These are phyloP conservation scores for Theobroma cacao DNA, from an alignment of 345 rosid genomes.

Conservation along the genomic window DNA sequence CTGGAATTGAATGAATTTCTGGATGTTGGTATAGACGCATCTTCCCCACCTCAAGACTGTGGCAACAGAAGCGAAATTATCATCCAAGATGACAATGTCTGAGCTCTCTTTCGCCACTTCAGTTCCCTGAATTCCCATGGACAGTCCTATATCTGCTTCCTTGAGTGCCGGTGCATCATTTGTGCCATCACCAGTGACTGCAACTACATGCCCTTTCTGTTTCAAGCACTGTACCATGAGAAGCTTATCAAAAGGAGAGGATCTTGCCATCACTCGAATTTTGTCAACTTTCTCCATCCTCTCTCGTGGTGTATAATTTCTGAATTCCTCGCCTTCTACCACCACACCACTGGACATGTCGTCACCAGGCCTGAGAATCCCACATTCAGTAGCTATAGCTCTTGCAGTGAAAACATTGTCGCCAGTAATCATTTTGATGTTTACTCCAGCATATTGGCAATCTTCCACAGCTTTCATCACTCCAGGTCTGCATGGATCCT, in stretches of 20 bases:
- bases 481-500: conserved; percentile 71
- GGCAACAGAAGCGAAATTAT: conserved; percentile 61
- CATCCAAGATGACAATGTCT: conserved; percentile 69
- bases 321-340: conserved; percentile 59
- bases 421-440: conserved; percentile 76
- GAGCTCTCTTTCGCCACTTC: conserved; percentile 82
- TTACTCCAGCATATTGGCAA: conserved; percentile 68
- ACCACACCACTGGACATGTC: conserved; percentile 40
- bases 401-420: conserved; percentile 72
- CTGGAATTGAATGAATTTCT: conserved; percentile 78
- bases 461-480: conserved; percentile 59
- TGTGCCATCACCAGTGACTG: conserved; percentile 71
- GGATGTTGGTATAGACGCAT: conserved; percentile 71
- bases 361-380: conserved; percentile 44
- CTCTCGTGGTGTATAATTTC: conserved; percentile 40
- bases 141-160: conserved; percentile 73
- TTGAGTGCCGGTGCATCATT: conserved; percentile 80
- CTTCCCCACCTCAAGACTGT: conserved; percentile 78
- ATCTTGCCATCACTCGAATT: conserved; percentile 78
- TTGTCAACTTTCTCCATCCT: conserved; percentile 46
- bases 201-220: conserved; percentile 70
- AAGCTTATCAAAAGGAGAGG: conserved; percentile 71
- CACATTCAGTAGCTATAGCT: conserved; percentile 80
- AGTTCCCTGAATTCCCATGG: conserved; percentile 79
- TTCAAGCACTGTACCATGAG: conserved; percentile 76